Percentiles rank a stretch among this genome's conserved stretches.
These are phyloP conservation scores for Fusarium musae DNA, from an alignment of 2,329 filamentous ascomycete genomes.

Conservation along the genomic window DNA sequence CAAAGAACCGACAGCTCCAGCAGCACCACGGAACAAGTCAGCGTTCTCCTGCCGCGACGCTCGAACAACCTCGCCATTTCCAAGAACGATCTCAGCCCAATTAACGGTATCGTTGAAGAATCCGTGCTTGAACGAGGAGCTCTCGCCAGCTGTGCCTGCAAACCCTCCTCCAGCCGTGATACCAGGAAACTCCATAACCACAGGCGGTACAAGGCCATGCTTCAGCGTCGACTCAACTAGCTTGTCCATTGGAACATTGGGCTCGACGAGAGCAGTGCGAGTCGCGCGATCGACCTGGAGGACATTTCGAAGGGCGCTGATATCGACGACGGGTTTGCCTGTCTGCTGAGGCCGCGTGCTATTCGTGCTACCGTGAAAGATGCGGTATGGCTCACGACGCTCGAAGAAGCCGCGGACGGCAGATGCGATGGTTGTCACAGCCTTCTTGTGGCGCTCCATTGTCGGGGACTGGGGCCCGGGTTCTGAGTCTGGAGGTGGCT, in stretches of 20 bases:
- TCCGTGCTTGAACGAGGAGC: slow-evolving; percentile 73
- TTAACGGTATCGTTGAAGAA: slow-evolving; percentile 72
- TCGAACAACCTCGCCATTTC: slow-evolving; percentile 65
- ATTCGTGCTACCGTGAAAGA: slow-evolving; percentile 82
- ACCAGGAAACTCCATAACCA: slow-evolving; percentile 77
- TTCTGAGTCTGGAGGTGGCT: slow-evolving; percentile 7
- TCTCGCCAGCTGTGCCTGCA: slow-evolving; percentile 73
- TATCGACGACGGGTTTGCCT: slow-evolving; percentile 71
- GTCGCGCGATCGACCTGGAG: slow-evolving; percentile 65
- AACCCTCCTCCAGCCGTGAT: slow-evolving; percentile 77
- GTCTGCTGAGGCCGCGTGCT: slow-evolving; percentile 70
- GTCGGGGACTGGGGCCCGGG: not conserved
- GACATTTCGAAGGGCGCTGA: slow-evolving; percentile 71
- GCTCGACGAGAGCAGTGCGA: slow-evolving; percentile 71
- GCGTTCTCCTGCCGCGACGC: slow-evolving; percentile 64
- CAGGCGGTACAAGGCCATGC: slow-evolving; percentile 68
- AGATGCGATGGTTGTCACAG: slow-evolving; percentile 56
- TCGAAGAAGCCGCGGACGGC: slow-evolving; percentile 58
- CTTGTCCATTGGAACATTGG: slow-evolving; percentile 75
- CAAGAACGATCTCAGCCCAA: slow-evolving; percentile 72
- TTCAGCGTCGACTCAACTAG: slow-evolving; percentile 68
- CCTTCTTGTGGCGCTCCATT: slow-evolving; percentile 59
- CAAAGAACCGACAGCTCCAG: slow-evolving; percentile 74
- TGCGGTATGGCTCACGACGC: slow-evolving; percentile 68
- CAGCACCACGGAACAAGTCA: slow-evolving; percentile 73